Conservation (phyloP, 75 land plant genomes). For the Pseudotsuga menziesii region DNA sequence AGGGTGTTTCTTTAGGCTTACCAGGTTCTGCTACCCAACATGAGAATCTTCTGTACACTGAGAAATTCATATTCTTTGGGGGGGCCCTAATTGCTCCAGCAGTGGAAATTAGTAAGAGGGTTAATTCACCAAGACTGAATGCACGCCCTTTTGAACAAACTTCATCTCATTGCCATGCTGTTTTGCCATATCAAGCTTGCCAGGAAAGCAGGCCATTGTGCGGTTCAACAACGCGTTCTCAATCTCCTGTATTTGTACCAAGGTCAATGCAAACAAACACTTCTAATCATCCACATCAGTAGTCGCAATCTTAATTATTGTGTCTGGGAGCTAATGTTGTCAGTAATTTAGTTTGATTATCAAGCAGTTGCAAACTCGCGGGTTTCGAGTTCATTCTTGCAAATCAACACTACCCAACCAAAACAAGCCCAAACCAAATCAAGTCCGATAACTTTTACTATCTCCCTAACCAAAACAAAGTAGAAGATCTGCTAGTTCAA, state of each 20-base stretch:
- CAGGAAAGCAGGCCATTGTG: slow-evolving; percentile 20
- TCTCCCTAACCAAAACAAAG: too few relatives aligned
- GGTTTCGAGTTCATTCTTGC: background rate
- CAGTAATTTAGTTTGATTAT: background rate
- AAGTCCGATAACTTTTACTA: too few relatives aligned
- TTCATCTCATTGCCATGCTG: slow-evolving; percentile 7
- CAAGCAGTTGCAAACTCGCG: background rate
- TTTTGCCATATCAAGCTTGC: slow-evolving; percentile 15
- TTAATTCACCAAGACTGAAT: background rate
- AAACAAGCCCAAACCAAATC: too few relatives aligned
- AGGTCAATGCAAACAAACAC: background rate
- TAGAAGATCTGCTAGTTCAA: too few relatives aligned
- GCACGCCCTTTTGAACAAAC: slow-evolving; percentile 1
- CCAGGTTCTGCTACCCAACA: slow-evolving; percentile 20
- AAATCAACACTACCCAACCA: background rate
- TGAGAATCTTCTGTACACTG: slow-evolving; percentile 55
- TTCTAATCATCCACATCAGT: background rate
- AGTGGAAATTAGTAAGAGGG: slow-evolving; percentile 24
- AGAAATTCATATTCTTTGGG: slow-evolving; percentile 75
- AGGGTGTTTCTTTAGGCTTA: slow-evolving; percentile 15
- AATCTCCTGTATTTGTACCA: slow-evolving; percentile 56
- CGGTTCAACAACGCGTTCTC: slow-evolving; percentile 24
- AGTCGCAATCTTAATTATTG: background rate
- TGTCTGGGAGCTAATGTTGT: background rate
- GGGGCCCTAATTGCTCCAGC: slow-evolving; percentile 60